Evolutionary conservation across 441 rosid genomes (phyloP), one percentile per base, ranked within the genome.

Genomic region (Pelargonium myrrhifolium): DNA sequence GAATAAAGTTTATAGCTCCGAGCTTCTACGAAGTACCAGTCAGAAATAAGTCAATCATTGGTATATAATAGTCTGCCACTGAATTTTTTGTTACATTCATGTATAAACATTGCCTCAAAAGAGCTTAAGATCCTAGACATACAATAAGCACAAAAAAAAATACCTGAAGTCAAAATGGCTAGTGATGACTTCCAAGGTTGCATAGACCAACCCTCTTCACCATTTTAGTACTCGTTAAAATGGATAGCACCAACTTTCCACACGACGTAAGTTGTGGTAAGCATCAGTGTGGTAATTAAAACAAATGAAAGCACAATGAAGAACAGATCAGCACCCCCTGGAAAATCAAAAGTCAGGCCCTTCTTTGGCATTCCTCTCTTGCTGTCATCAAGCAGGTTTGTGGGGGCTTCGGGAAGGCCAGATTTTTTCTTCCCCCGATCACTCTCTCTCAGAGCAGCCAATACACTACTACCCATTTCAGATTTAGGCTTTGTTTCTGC

Each of bases 181-280:
- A 31, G 37, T 31, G 37, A 31, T 5, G 37, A 31, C 37, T 31
- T 31, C 37, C 37, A 31, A 31, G 37, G 37, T 31, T 31, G 37
- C 37, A 31, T 31, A 6, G 17, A 49, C 17, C 17, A 8, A n/a
- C 17, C 4, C 55, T 49, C 55, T 49, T n/a, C 17, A 3, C 55
- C n/a, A 49, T 49, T n/a, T 72, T 65, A 84, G 61, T 66, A 83
- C 74, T 93, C 94, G 0, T 93, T 90, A 72, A 90, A 93, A 80
- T 93, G 97, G 79, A 90, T 93, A 0, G 89, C 98, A 37, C 96
- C 97, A 12, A 84, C 89, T 83, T 93, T 93, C 97, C 98, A 93
- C 59, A 92, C 96, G 21, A 88, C 8, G 71, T 66, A 92, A 59
- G 98, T 92, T 7, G 96, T 92, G 7, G 95, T 83, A 62, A 92